Conservation (phyloP, 352 stramenopile genomes). For the Phytophthora ramorum region DNA sequence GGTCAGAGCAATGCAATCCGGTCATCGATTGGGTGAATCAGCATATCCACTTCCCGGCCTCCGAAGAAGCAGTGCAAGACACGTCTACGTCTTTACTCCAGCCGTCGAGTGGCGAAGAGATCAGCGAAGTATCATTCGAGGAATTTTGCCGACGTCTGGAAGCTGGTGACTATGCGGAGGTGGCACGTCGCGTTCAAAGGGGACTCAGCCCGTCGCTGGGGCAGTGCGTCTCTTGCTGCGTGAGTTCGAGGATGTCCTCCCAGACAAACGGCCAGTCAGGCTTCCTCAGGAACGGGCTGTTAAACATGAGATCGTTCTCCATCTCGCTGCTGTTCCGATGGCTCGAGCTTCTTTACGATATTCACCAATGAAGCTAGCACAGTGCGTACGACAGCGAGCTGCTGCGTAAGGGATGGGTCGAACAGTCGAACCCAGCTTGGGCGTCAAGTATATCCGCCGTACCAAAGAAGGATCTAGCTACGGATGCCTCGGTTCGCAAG, state of each 20-base stretch:
- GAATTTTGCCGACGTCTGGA: neutral
- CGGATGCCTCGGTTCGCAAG: too few relatives aligned
- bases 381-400: constrained; percentile 1
- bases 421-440: constrained; percentile 6
- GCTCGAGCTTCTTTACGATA: constrained; percentile 1
- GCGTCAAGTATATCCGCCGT: constrained; percentile 11
- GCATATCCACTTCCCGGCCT: neutral
- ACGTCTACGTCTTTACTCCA: neutral
- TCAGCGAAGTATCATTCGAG: neutral
- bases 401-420: neutral
- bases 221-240: neutral
- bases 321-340: neutral
- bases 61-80: neutral
- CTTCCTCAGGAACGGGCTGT: neutral
- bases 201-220: neutral
- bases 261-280: neutral
- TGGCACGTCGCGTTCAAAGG: neutral
- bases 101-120: neutral
- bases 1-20: constrained; percentile 5
- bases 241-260: neutral
- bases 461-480: constrained; percentile 2
- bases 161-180: neutral
- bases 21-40: constrained; percentile 3
- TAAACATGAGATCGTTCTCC: constrained; percentile 1
- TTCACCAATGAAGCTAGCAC: neutral